Base-by-base conservation (phyloP, 1,284 basidiomycete genomes). In the Exsudoporus floridanus region DNA sequence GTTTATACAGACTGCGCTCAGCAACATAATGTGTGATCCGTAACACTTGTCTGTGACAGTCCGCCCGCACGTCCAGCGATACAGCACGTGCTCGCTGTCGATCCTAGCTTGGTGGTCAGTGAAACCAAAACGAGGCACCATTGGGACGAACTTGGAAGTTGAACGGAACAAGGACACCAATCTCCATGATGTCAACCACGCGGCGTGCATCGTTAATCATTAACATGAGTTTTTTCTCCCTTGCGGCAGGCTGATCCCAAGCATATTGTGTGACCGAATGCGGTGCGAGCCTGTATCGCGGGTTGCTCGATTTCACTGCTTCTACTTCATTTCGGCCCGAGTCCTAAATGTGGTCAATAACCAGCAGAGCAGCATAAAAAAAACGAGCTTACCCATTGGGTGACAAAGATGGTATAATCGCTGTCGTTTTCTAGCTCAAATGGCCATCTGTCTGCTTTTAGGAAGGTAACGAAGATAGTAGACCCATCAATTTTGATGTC, bases 31-130 rank as follows among this genome's bases (percentile, higher is more conserved):
- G 87, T 30, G 90, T 90, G 64, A 99, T 88, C 25, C 89, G 84
- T 28, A 99, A 73, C 12, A 95, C 78, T 70, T 99, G 97, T 48
- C 87, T 88, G 38, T 85, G 84, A 2, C 86, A 91, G 62, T 97
- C 93, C 1, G 94, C 97, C 16, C 92, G 86, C 41, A 99, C 91
- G 69, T 99, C 97, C 60, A 99, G 76, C 1, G 97, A 94, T 7
- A 98, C 80, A 0, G 84, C 83, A 43, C 78, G 76, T 28, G 75
- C 73, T 52, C 78, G 76, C 59, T 81, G 77, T 41, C 77, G 72
- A 30, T 80, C 76, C 81, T 88, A 57, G 41, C 12, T 36, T 40
- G 21, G 8, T 30, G 35, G 28, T 58, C 46, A 57, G 50, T 19
- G 38, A 51, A 44, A 35, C 14, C n/a, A 47, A 52, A 31, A 43